Evolutionary conservation across 2,329 filamentous ascomycete genomes (phyloP), one percentile per base, ranked within the genome.

Genomic region (Neophaeococcomyces mojaviensis): DNA sequence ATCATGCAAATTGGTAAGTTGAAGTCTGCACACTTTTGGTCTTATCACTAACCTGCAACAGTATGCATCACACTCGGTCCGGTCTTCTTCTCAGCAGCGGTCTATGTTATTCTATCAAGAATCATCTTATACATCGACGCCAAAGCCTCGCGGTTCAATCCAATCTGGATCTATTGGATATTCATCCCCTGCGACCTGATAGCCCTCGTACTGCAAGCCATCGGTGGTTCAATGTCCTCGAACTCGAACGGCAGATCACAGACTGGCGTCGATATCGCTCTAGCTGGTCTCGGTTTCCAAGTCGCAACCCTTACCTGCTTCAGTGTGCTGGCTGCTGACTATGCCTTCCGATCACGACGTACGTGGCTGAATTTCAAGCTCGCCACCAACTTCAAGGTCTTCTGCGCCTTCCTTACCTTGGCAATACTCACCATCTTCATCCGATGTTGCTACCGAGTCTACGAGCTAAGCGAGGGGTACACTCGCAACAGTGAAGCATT

Each of bases 351-450:
- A 15, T 46, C 53, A 41, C 38, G 49, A 22, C 19, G 22, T 3
- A 44, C 48, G 18, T 48, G 47, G 48, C 45, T 40, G 38, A 30
- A 46, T 22, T 36, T 45, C 22, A 63, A 54, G 12, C 48, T 59
- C 1, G 53, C 60, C 18, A 60, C 59, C 46, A 58, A 61, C 19
- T 81, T 82, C 64, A 67, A 67, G 45, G 67, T 67, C 10, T 83
- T 82, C 60, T 60, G 80, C 4, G 57, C 55, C n/a, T 76, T 74
- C 9, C 67, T 84, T 15, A 59, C 65, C 1, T 60, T 82, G 2
- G 72, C 79, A 2, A 81, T 79, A n/a, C 43, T 83, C 10, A 74
- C 72, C 54, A 79, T 86, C 56, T 76, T 85, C 50, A 76, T 77
- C 56, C 70, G 83, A 7, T 80, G 75, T 52, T 74, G 79, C 34